Conservation (phyloP, 768 basidiomycete species). For the Termitomyces sp. region DNA sequence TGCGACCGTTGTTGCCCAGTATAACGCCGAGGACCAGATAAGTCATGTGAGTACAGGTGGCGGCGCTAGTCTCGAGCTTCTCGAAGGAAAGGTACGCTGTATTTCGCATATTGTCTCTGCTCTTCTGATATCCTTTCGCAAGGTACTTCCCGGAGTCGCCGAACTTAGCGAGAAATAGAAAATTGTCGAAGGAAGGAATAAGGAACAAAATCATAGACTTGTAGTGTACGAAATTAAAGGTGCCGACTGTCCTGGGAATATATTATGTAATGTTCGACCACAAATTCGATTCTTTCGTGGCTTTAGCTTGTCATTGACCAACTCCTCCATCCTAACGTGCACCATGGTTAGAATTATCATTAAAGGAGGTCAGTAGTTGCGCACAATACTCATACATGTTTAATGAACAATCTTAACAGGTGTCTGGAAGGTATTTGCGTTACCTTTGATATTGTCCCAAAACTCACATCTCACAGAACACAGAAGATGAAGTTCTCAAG, state of each 20-base stretch:
- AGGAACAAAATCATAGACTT: slow-evolving; percentile 1
- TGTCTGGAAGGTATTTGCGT: slow-evolving; percentile 70
- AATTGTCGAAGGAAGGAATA: not conserved
- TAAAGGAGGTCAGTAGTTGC: slow-evolving; percentile 64
- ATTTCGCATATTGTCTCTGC: not conserved
- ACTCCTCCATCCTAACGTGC: not conserved
- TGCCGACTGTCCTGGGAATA: slow-evolving; percentile 6
- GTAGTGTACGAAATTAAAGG: not conserved
- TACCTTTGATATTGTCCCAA: not conserved
- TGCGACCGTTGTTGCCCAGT: slow-evolving; percentile 92
- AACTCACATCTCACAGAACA: slow-evolving; percentile 51
- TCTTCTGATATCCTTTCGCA: not conserved
- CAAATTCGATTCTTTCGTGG: not conserved
- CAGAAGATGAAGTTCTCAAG: slow-evolving; percentile 97
- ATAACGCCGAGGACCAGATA: slow-evolving; percentile 78
- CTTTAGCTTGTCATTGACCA: not conserved
- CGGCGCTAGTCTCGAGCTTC: slow-evolving; percentile 87
- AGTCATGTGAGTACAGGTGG: slow-evolving; percentile 98
- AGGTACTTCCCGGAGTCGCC: slow-evolving; percentile 89
- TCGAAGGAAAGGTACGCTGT: slow-evolving; percentile 88
- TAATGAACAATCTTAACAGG: slow-evolving; percentile 31
- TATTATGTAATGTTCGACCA: slow-evolving; percentile 6
- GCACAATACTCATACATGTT: not conserved
- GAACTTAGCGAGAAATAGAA: slow-evolving; percentile 78
- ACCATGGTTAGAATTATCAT: slow-evolving; percentile 87